Base-by-base conservation (phyloP, 768 basidiomycete genomes). In the Pisolithus marmoratus region DNA sequence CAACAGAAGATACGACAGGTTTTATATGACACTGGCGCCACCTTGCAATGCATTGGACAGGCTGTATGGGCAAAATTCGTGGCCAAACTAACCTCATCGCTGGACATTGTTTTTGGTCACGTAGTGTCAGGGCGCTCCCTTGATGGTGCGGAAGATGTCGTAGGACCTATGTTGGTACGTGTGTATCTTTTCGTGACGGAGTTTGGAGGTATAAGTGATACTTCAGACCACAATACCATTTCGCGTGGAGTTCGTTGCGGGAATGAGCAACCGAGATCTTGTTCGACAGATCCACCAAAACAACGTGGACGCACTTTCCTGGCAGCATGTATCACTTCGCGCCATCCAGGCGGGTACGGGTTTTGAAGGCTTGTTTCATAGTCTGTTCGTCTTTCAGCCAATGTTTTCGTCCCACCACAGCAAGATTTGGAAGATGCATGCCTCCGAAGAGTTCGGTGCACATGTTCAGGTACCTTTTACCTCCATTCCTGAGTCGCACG, bases 311-410 rank as follows among this genome's bases (percentile, higher is more conserved):
- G 70, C 70, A 15, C 58, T 75, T 50, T 58, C 67, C 1, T 75
- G 74, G 69, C 76, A 78, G 49, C 77, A 78, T 42, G 66, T 69
- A 9, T 76, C 76, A n/a, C 64, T 75, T 49, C 69, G 77, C 42
- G 61, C 61, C 4, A 66, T 78, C 38, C 76, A 77, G 38, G 67
- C 58, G 26, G 57, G 57, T 22, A 46, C 75, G 31, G 59, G 59
- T 8, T 40, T 70, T 1, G 54, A 62, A 23, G 56, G 48, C 8
- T 53, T 78, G 11, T 76, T 73, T 65, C 73, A 74, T 45, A 72
- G 70, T 52, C 58, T 78, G 38, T 76, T 78, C 54, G 59, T 78
- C 11, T 78, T 74, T 58, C 75, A 78, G 50, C 71, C 72, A 49
- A 49, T 37, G 48, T 29, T 17, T 36, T 38, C 51, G 11, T 19